Percentiles rank a stretch among this genome's conserved stretches.
Conservation (phyloP, 2,329 filamentous ascomycete genomes). For the Aspergillus costaricaensis region DNA sequence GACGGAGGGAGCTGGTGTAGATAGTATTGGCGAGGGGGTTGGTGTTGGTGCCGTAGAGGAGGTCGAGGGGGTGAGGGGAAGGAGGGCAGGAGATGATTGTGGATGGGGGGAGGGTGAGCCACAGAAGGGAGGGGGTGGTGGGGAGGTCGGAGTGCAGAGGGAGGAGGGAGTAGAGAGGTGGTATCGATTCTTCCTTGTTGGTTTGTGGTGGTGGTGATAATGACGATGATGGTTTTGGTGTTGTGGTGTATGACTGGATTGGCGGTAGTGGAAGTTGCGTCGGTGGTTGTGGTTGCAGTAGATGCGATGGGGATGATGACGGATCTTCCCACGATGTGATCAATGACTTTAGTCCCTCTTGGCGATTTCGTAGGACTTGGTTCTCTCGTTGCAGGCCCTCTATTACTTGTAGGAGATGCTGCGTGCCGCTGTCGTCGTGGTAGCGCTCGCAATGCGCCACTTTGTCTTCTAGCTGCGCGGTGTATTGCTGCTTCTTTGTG, state of each 20-base stretch:
- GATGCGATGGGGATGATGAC: neutral
- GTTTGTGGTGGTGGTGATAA: neutral
- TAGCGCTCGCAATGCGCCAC: conserved; percentile 28
- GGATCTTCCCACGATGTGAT: conserved; percentile 26
- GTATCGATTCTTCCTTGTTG: neutral
- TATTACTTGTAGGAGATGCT: conserved; percentile 24
- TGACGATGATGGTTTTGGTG: neutral
- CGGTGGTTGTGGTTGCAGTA: neutral
- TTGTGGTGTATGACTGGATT: neutral
- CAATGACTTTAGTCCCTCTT: conserved; percentile 20
- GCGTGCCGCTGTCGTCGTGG: conserved; percentile 23
- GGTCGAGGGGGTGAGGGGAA: conserved; percentile 24
- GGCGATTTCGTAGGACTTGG: conserved; percentile 21
- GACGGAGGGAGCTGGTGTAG: conserved; percentile 19
- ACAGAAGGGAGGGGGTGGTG: conserved; percentile 13
- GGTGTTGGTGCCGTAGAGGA: conserved; percentile 29
- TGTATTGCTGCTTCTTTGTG: conserved; percentile 25
- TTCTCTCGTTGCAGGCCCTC: conserved; percentile 26
- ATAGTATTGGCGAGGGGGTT: conserved; percentile 31
- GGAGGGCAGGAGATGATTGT: conserved; percentile 24
- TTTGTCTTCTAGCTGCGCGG: conserved; percentile 22
- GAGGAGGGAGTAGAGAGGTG: conserved; percentile 16
- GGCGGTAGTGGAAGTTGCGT: neutral
- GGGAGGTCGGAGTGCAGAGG: conserved; percentile 23
- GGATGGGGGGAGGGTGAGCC: conserved; percentile 24